Evolutionary conservation across 352 stramenopile genomes (phyloP), one percentile per base, ranked within the genome.

Genomic region (Globisporangium paddicum): DNA sequence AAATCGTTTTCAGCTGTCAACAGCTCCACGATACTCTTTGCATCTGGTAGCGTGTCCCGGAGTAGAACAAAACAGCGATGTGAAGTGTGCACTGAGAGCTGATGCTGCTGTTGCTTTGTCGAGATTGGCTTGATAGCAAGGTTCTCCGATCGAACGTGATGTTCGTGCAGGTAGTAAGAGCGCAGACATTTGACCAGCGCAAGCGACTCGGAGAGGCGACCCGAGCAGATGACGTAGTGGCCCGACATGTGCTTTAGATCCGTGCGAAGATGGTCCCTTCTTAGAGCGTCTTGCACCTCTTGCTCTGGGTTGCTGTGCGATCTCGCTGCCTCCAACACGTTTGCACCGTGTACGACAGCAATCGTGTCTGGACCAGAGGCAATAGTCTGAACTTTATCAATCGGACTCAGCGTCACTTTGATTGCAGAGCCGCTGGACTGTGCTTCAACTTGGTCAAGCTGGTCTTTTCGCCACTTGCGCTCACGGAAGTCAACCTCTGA

Each of bases 171-270:
- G 23, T 52, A 48, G 3, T 61, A 68, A 2, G 9, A 34, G 3
- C 56, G 42, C 50, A 68, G 57, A 19, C 47, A 62, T 1, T 46
- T 32, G 11, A 68, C 48, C 9, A 68, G 35, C 8, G 23, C n/a
- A 10, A 68, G 41, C 9, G 49, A 44, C 18, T 68, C 62, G 5
- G 9, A 19, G 13, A 71, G 19, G 6, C n/a, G 10, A 11, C 48
- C 60, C 0, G 49, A 48, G 38, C 42, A 81, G 45, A 74, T 69
- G 13, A 78, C 62, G 34, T 69, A 78, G 53, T 81, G 72, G 18
- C 49, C 46, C 2, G 54, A 60, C 21, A 62, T 49, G 10, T 63
- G 56, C 28, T 61, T 65, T 19, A 62, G 50, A 16, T 72, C 41
- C 16, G 53, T 50, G 41, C 62, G 62, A 54, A 53, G 66, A 52